Percentiles rank a stretch among this genome's conserved stretches.
phyloP scores from a whole-genome alignment of 352 stramenopile species.

The Phytophthora meadii region DNA sequence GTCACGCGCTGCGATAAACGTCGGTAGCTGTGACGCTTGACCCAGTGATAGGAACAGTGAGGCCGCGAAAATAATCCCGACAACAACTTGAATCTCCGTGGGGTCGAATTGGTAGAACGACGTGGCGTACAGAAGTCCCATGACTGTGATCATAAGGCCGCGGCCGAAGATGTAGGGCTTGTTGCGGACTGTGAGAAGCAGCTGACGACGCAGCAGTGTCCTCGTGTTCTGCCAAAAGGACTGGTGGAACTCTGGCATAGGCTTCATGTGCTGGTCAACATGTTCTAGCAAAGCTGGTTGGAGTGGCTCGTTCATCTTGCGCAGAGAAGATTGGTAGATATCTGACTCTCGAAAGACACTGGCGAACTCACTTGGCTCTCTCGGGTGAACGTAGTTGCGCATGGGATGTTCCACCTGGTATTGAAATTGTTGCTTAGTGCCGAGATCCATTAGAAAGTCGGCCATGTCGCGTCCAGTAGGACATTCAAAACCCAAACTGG shows the following conservation, averaged over 20 bases:
- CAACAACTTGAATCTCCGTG: constrained; percentile 41
- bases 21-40: constrained; percentile 76
- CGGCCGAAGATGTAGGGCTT: constrained; percentile 46
- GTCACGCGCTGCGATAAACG: constrained; percentile 51
- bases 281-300: constrained; percentile 27
- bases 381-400: constrained; percentile 18
- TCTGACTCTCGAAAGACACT: constrained; percentile 43
- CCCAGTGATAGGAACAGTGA: constrained; percentile 81
- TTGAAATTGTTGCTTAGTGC: background rate
- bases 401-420: constrained; percentile 1
- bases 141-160: constrained; percentile 45
- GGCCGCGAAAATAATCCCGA: constrained; percentile 67
- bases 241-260: constrained; percentile 45
- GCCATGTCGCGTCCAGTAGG: constrained; percentile 29
- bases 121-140: constrained; percentile 46
- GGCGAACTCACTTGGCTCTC: constrained; percentile 46
- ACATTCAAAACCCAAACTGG: constrained; percentile 28
- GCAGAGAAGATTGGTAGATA: constrained; percentile 45
- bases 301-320: constrained; percentile 61
- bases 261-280: constrained; percentile 81
- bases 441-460: constrained; percentile 21
- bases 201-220: constrained; percentile 48
- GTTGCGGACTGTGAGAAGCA: constrained; percentile 58
- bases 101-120: constrained; percentile 49
- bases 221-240: constrained; percentile 38